These are phyloP conservation scores for Hygrophoropsis aurantiaca DNA, from an alignment of 768 basidiomycete species.

Conservation along the genomic window DNA sequence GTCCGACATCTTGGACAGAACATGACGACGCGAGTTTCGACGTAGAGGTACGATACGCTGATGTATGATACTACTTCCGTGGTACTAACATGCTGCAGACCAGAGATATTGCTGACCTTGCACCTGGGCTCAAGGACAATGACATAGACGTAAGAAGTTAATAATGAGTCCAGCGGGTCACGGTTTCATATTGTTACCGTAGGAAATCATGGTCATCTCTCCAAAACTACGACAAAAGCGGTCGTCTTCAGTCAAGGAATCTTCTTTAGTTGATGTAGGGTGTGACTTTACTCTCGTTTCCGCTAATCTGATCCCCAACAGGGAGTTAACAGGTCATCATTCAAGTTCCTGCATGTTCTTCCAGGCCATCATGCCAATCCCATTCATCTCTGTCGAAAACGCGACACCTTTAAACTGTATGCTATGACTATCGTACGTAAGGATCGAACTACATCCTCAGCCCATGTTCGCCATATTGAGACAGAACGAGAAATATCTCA, in stretches of 20 bases:
- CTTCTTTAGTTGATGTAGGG: constrained; percentile 6
- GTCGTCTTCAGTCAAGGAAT: constrained; percentile 30
- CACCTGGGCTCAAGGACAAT: constrained; percentile 47
- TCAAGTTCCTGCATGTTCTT: constrained; percentile 28
- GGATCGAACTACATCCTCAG: constrained; percentile 7
- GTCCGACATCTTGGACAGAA: background rate
- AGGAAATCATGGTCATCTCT: constrained; percentile 52
- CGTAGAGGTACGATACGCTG: constrained; percentile 34
- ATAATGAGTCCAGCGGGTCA: background rate
- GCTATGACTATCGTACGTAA: constrained; percentile 24
- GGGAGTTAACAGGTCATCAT: constrained; percentile 27
- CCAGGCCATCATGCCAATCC: constrained; percentile 6
- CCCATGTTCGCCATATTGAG: constrained; percentile 13
- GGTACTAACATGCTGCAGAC: constrained; percentile 25
- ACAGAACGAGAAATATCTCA: constrained; percentile 37
- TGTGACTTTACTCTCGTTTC: constrained; percentile 1
- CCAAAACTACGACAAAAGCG: constrained; percentile 29
- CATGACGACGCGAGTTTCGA: constrained; percentile 38
- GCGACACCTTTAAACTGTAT: constrained; percentile 34
- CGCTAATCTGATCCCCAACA: constrained; percentile 12
- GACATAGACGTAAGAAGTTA: constrained; percentile 46
- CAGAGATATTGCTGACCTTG: constrained; percentile 40
- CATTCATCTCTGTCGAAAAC: constrained; percentile 21
- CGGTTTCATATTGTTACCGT: background rate
- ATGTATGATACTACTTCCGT: constrained; percentile 2